A percentile compares a stretch with the other conserved stretches of the same genome.
Conservation (phyloP, 169 alveolate species). For the Theileria annulata region DNA sequence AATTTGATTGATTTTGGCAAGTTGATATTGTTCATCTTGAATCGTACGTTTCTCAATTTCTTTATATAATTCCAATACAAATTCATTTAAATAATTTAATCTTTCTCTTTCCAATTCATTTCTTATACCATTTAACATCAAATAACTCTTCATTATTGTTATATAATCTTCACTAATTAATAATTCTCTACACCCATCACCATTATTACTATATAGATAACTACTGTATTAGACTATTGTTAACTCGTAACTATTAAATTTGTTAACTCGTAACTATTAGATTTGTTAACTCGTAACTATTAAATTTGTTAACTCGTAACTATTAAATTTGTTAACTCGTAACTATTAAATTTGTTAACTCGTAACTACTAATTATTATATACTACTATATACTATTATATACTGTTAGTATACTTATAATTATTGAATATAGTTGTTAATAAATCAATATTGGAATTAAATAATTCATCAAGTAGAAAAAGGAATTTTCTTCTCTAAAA, state of each 20-base stretch:
- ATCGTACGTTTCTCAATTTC: slow-evolving; percentile 56
- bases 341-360: too few relatives aligned
- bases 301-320: too few relatives aligned
- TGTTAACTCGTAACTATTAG: background rate
- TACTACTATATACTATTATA: too few relatives aligned
- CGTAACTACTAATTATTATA: too few relatives aligned
- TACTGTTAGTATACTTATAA: slow-evolving; percentile 44
- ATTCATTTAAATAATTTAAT: slow-evolving; percentile 34
- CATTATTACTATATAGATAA: background rate
- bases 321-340: too few relatives aligned
- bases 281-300: too few relatives aligned
- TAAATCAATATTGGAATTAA: slow-evolving; percentile 13
- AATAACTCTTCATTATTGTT: slow-evolving; percentile 56
- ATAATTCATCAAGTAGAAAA: slow-evolving; percentile 36
- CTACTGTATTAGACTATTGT: background rate
- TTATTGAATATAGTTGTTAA: slow-evolving; percentile 58
- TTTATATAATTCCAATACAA: slow-evolving; percentile 64
- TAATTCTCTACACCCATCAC: slow-evolving; percentile 28
- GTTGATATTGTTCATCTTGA: slow-evolving; percentile 62
- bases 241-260: too few relatives aligned
- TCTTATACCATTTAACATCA: slow-evolving; percentile 12
- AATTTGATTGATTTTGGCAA: slow-evolving; percentile 64
- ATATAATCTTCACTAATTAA: slow-evolving; percentile 64
- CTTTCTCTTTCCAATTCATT: slow-evolving; percentile 30
- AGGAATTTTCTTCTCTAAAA: slow-evolving; percentile 43